Evolutionary conservation across 495 filamentous ascomycete genomes (phyloP).

Genomic region (Hypoxylon perforatum): DNA sequence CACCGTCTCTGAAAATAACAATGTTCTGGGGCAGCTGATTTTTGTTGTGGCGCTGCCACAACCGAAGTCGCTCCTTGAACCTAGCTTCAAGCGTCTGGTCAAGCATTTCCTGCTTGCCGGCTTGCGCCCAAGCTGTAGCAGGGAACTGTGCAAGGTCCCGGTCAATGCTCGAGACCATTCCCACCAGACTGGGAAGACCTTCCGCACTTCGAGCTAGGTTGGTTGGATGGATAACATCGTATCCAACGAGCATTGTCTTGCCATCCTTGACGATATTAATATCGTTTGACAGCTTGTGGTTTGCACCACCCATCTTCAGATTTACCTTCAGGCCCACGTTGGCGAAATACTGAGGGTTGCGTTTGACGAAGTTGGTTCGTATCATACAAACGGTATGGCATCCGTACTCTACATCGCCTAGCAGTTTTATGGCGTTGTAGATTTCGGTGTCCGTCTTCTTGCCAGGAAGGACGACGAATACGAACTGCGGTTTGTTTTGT

Average conservation of each 20-base stretch:
- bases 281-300: slow-evolving; percentile 67
- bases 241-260: slow-evolving; percentile 80
- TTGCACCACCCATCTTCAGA: slow-evolving; percentile 83
- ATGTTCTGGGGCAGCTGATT: slow-evolving; percentile 73
- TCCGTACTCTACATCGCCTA: slow-evolving; percentile 72
- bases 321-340: slow-evolving; percentile 88
- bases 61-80: slow-evolving; percentile 67
- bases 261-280: slow-evolving; percentile 69
- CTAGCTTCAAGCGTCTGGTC: slow-evolving; percentile 64
- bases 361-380: slow-evolving; percentile 60
- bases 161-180: slow-evolving; percentile 78
- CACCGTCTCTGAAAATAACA: slow-evolving; percentile 90
- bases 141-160: slow-evolving; percentile 74
- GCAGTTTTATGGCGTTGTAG: slow-evolving; percentile 76
- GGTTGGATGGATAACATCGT: slow-evolving; percentile 90
- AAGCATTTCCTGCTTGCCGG: slow-evolving; percentile 67
- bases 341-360: slow-evolving; percentile 66
- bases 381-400: slow-evolving; percentile 73
- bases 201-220: slow-evolving; percentile 67
- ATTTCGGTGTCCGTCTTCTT: slow-evolving; percentile 54
- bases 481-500: slow-evolving; percentile 56
- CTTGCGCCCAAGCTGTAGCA: slow-evolving; percentile 68
- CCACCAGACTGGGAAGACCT: slow-evolving; percentile 74
- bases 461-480: slow-evolving; percentile 72
- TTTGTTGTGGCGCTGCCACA: slow-evolving; percentile 68